Evolutionary conservation across 306 rosid genomes (phyloP), one percentile per base, ranked within the genome.

Genomic region (Sesbania bispinosa): DNA sequence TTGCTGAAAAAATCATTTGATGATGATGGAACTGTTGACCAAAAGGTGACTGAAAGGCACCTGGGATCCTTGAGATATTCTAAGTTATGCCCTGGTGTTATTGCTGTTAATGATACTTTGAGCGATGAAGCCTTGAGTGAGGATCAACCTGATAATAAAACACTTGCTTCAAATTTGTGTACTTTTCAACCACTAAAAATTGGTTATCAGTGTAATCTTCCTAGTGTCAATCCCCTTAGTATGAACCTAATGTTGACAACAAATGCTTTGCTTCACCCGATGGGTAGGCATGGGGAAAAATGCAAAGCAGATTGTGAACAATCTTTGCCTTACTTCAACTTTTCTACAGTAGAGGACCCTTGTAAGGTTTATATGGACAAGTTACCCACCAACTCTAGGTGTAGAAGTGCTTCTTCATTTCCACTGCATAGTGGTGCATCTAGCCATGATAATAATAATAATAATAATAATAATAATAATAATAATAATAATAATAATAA

Each of bases 331-430:
- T 89, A 55, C 81, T 85, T 89, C 80, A 85, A 94, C 59, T 89
- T 94, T 84, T 87, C 91, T 73, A 47, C 68, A 9, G 89, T 90
- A 29, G 88, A 88, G 71, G 88, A 90, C 77, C 95, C 96, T n/a
- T 91, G 81, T 77, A 83, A 82, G 85, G 96, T 78, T 66, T 79
- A 81, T 69, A 47, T 69, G 41, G 82, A 84, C 76, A 85, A 81
- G 71, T 45, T 73, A 46, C 55, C 80, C 60, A 65, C 63, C 69
- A 54, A 76, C 73, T 67, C 81, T 42, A 47, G 64, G 75, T 61
- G 59, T 54, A 73, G 59, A 35, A 15, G 55, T 39, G 67, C 47
- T 70, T 59, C 68, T 76, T 80, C 73, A 61, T 16, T 73, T 79
- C 60, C 76, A 74, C 29, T 19, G 38, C 82, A 70, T 52, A 45